Percentiles rank a stretch among this genome's conserved stretches.
Conservation (phyloP, 2,329 filamentous ascomycete genomes). For the Penicillium fuscoglaucum region DNA sequence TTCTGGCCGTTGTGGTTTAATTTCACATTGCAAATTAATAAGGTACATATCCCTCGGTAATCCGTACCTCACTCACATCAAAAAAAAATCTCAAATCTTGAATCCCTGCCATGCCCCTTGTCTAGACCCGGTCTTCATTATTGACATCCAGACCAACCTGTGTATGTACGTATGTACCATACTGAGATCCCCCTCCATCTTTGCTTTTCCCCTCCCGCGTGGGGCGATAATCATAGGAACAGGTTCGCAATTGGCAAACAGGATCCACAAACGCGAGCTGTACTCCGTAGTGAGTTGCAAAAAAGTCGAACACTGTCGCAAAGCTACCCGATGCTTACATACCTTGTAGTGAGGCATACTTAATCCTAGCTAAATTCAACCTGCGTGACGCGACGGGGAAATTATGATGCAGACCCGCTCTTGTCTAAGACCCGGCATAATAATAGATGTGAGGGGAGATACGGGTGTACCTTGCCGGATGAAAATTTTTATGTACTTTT, state of each 20-base stretch:
- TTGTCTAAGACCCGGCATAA: slow-evolving; percentile 18
- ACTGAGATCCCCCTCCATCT: slow-evolving; percentile 4
- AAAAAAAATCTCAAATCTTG: not conserved
- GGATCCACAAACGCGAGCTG: slow-evolving; percentile 27
- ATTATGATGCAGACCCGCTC: slow-evolving; percentile 16
- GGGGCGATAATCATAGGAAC: slow-evolving; percentile 17
- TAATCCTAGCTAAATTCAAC: slow-evolving; percentile 6
- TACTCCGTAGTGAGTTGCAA: not conserved
- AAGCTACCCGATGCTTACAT: slow-evolving; percentile 18
- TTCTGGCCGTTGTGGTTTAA: not conserved
- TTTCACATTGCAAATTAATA: not conserved
- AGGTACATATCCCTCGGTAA: slow-evolving; percentile 1
- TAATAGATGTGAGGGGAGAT: slow-evolving; percentile 7
- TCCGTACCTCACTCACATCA: slow-evolving; percentile 1
- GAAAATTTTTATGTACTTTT: slow-evolving; percentile 10
- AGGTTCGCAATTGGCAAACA: slow-evolving; percentile 19
- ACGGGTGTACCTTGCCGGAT: not conserved
- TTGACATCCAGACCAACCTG: slow-evolving; percentile 8
- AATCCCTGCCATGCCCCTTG: not conserved
- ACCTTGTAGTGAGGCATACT: slow-evolving; percentile 12
- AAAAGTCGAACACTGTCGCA: slow-evolving; percentile 12
- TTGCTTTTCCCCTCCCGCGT: slow-evolving; percentile 23
- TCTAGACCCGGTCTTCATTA: slow-evolving; percentile 5
- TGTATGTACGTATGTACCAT: not conserved
- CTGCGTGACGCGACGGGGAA: not conserved